A percentile compares a stretch with the other conserved stretches of the same genome.
These are phyloP conservation scores for Rhododendron ferrugineum DNA, from an alignment of 148 eudicot genomes.

Conservation along the genomic window DNA sequence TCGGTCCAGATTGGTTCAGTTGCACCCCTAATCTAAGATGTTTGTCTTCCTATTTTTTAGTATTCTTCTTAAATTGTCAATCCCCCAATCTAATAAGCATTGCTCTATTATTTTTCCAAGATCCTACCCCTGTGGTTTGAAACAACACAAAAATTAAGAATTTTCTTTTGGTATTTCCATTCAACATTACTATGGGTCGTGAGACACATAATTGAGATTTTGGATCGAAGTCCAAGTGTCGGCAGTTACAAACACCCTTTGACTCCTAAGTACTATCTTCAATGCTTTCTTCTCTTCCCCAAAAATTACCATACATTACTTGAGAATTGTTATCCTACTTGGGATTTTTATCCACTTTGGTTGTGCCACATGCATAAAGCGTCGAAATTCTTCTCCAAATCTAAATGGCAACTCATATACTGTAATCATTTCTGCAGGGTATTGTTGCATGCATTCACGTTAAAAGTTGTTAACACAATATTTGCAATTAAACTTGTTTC, in stretches of 20 bases:
- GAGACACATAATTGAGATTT: neutral
- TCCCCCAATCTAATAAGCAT: neutral
- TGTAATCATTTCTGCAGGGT: no score
- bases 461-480: no score
- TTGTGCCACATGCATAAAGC: neutral
- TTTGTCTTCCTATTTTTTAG: no score
- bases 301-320: neutral
- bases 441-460: no score
- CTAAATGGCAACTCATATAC: no score
- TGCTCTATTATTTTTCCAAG: neutral
- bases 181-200: neutral
- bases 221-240: neutral
- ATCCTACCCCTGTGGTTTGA: neutral
- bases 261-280: neutral
- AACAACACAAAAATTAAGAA: neutral
- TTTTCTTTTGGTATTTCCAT: neutral
- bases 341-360: neutral
- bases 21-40: no score
- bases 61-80: neutral
- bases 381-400: no score
- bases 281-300: neutral
- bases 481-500: no score
- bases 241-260: neutral
- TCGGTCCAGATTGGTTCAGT: no score
- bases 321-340: neutral